phyloP scores from a whole-genome alignment of 176 grass and related monocot genomes.

The Rhynchospora breviuscula region DNA sequence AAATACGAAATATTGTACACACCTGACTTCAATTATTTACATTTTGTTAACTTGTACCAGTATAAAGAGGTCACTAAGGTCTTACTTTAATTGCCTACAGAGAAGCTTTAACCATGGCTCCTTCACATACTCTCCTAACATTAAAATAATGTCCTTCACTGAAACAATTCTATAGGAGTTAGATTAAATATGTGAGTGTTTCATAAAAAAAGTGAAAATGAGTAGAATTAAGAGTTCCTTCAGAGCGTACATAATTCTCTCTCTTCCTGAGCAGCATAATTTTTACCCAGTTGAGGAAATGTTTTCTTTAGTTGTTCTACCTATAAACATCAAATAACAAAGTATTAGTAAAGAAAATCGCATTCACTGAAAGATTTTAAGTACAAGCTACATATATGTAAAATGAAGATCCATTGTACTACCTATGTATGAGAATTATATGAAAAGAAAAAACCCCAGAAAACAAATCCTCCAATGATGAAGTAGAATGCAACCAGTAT shows the following conservation, averaged over 20 bases:
- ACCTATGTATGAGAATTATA: neutral
- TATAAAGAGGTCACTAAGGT: neutral
- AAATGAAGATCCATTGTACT: neutral
- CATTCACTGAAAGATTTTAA: neutral
- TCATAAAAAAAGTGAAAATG: constrained; percentile 7
- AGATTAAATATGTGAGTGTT: constrained; percentile 18
- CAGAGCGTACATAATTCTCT: constrained; percentile 52
- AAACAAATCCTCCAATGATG: neutral
- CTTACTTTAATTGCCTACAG: constrained; percentile 68
- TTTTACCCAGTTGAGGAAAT: constrained; percentile 73
- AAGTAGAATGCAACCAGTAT: neutral
- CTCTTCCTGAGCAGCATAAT: constrained; percentile 88
- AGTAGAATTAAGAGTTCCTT: constrained; percentile 15
- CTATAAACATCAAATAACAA: constrained; percentile 42
- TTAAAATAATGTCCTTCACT: constrained; percentile 76
- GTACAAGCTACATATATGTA: neutral
- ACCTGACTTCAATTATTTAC: neutral
- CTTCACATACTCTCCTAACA: constrained; percentile 79
- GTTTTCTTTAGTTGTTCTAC: constrained; percentile 67
- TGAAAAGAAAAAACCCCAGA: neutral
- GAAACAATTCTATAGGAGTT: constrained; percentile 23
- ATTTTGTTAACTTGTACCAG: neutral
- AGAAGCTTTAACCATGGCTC: constrained; percentile 70
- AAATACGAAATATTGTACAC: neutral
- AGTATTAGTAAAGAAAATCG: neutral